Evolutionary conservation across 306 rosid genomes (phyloP).

Genomic region (Acacia confusa): DNA sequence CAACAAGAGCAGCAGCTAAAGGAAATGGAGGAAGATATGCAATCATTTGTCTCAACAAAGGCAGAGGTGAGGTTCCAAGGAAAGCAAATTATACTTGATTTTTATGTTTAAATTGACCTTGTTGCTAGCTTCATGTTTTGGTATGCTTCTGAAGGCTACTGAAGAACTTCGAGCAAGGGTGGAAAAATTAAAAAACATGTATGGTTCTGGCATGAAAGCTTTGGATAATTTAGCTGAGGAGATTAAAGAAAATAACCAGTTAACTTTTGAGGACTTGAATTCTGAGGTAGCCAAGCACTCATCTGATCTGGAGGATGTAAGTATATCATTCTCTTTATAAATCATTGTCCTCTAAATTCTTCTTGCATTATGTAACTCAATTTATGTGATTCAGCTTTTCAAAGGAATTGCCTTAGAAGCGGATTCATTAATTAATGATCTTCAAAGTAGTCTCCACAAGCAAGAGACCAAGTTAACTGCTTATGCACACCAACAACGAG

Average conservation of each 20-base stretch:
- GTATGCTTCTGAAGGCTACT: conserved; percentile 70
- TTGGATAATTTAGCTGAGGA: conserved; percentile 80
- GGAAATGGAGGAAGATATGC: conserved; percentile 98
- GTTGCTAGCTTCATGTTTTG: conserved; percentile 24
- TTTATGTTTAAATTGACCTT: conserved; percentile 8
- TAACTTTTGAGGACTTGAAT: conserved; percentile 76
- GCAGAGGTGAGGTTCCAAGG: conserved; percentile 55
- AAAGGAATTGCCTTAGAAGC: conserved; percentile 96
- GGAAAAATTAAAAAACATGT: conserved; percentile 68
- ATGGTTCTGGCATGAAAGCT: conserved; percentile 83
- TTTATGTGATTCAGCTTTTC: conserved; percentile 69
- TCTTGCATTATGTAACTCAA: conserved; percentile 36
- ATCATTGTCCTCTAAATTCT: background rate
- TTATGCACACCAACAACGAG: conserved; percentile 87
- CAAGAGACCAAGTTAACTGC: conserved; percentile 85
- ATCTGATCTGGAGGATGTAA: conserved; percentile 85
- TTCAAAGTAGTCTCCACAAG: conserved; percentile 83
- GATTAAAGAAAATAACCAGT: conserved; percentile 78
- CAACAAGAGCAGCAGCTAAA: conserved; percentile 92
- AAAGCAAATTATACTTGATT: conserved; percentile 9
- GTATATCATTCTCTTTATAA: conserved; percentile 29
- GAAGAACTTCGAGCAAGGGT: conserved; percentile 80
- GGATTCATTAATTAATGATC: conserved; percentile 78
- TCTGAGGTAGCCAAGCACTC: conserved; percentile 91
- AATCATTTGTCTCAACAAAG: conserved; percentile 86